Evolutionary conservation across 306 rosid species (phyloP).

Genomic region (Nissolia schottii): DNA sequence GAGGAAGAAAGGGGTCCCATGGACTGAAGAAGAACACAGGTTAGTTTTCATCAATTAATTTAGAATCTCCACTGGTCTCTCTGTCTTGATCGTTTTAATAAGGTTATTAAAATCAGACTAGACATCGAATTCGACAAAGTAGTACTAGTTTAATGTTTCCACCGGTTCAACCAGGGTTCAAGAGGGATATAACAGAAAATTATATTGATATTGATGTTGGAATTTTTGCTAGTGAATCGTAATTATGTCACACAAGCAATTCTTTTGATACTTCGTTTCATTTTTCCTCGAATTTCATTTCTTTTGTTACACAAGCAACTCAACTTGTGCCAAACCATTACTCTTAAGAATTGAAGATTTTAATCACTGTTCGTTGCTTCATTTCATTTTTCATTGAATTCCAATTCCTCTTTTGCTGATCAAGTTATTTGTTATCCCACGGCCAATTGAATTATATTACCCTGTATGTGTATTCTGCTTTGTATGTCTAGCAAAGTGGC

Average conservation of each 20-base stretch:
- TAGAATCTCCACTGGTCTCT: neutral
- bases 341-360: neutral
- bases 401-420: neutral
- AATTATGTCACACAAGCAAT: no score
- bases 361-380: neutral
- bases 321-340: neutral
- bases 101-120: no score
- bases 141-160: no score
- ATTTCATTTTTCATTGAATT: neutral
- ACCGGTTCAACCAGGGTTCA: no score
- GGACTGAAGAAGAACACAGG: slow-evolving; percentile 94
- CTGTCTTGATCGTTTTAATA: neutral
- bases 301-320: neutral
- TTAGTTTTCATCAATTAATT: slow-evolving; percentile 26
- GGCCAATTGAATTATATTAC: neutral
- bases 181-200: neutral
- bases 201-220: neutral
- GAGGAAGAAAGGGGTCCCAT: slow-evolving; percentile 64
- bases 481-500: neutral
- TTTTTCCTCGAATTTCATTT: no score
- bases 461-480: neutral
- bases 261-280: no score
- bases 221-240: neutral
- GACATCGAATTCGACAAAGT: no score
- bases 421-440: neutral